Evolutionary conservation across 176 grass and related monocot species (phyloP), one percentile per base, ranked within the genome.

Genomic region (Bothriochloa decipiens): DNA sequence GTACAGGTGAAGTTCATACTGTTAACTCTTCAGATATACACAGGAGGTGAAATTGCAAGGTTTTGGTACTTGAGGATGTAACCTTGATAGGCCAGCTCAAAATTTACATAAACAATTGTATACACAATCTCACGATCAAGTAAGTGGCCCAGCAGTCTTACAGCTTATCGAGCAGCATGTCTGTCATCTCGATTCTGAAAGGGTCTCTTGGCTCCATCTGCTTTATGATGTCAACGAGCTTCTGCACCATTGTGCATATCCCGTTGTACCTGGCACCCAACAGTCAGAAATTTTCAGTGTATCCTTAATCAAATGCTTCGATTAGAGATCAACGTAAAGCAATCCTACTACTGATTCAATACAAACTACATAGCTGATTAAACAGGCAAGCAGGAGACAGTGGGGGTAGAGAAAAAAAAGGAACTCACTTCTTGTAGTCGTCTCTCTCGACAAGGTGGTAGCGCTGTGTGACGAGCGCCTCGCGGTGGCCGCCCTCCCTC

Each of bases 161-260:
- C 96, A 95, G 81, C 52, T 95, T 98, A 80, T 95, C 91, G 0
- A 98, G 77, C 14, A 95, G 37, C 74, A 76, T 86, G 72, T 92
- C 93, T 15, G 89, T 98, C 92, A 92, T 98, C 75, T 94, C 81
- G 12, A 94, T 87, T 46, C 91, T 79, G 57, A 80, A 92, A 65
- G 96, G 91, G 32, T 98, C 96, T 64, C 93, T 90, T 2, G 87
- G 83, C 70, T 95, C 93, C 91, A 98, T 98, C 60, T 98, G 96
- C 81, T 95, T 98, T 50, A 98, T 73, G 57, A 90, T 81, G 78
- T 85, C 88, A 2, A 98, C 89, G 1, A 90, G 87, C 74, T 92
- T 93, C 29, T 94, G 90, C 35, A 91, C 87, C 87, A 90, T 92
- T 15, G 43, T 3, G 83, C 92, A 94, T 68, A 94, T 90, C 68